These are phyloP conservation scores for Berkeleyomyces rouxiae DNA, from an alignment of 2,329 filamentous ascomycete species.

Conservation along the genomic window DNA sequence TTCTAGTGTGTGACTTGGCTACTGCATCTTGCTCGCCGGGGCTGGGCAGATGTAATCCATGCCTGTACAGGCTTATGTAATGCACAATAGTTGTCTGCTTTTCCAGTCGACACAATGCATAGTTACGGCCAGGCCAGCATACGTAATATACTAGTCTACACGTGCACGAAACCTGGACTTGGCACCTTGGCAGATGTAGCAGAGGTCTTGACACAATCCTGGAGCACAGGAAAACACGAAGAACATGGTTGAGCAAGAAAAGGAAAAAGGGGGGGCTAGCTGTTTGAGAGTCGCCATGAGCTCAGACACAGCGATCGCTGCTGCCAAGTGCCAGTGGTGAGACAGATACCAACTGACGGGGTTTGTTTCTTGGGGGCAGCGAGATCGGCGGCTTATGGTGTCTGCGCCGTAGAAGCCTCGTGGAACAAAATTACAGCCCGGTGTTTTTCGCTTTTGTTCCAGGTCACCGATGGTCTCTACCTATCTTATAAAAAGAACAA, in stretches of 20 bases:
- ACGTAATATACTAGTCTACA: not conserved
- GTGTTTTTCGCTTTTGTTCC: not conserved
- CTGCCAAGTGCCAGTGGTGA: not conserved
- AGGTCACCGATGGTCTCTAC: not conserved
- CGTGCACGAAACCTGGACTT: not conserved
- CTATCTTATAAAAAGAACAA: not conserved
- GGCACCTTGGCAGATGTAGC: too few species aligned
- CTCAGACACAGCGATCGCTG: too few species aligned
- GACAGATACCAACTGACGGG: not conserved
- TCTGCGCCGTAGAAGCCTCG: not conserved
- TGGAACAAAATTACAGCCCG: not conserved
- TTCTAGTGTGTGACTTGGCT: not conserved
- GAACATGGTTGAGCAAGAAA: not conserved
- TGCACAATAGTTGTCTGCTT: too few species aligned
- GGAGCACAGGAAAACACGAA: too few species aligned
- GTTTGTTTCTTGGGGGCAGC: not conserved
- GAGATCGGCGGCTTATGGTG: not conserved
- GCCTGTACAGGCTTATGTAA: too few species aligned
- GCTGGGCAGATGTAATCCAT: too few species aligned
- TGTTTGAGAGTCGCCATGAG: too few species aligned
- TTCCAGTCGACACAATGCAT: too few species aligned
- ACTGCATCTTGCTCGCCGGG: not conserved
- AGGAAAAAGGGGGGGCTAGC: not conserved
- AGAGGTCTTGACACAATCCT: too few species aligned
- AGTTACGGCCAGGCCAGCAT: too few species aligned